phyloP scores from a whole-genome alignment of 441 rosid species.

The Erodium texanum region DNA sequence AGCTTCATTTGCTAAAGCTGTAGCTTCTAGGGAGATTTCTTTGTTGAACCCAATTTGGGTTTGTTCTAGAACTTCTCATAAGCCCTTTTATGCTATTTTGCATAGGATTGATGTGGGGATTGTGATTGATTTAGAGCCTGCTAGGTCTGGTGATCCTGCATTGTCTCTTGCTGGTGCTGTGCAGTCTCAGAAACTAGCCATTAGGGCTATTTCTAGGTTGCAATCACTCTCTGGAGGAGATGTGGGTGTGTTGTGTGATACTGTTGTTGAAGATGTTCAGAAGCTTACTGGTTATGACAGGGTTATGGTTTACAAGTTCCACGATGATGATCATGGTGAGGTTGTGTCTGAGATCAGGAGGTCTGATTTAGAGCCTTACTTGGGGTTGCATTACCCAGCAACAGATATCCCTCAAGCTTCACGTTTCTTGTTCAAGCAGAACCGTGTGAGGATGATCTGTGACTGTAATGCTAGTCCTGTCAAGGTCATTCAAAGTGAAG shows the following conservation, averaged over 20 bases:
- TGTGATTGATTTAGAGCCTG: constrained; percentile 74
- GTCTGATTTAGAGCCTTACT: constrained; percentile 56
- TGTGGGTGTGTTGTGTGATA: constrained; percentile 49
- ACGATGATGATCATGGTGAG: constrained; percentile 89
- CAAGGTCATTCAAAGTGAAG: constrained; percentile 57
- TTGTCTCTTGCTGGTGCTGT: constrained; percentile 77
- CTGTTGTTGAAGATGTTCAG: constrained; percentile 62
- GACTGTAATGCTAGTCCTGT: constrained; percentile 57
- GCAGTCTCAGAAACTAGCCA: constrained; percentile 70
- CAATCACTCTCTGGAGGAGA: constrained; percentile 64
- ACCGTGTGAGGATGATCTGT: constrained; percentile 77
- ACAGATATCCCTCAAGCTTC: constrained; percentile 90
- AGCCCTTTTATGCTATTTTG: constrained; percentile 73
- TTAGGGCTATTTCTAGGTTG: constrained; percentile 70
- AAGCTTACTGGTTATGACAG: constrained; percentile 71
- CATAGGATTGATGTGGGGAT: constrained; percentile 70
- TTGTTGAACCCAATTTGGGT: constrained; percentile 62
- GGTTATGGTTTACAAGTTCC: constrained; percentile 77
- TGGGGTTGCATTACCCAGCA: constrained; percentile 76
- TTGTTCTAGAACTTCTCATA: constrained; percentile 50
- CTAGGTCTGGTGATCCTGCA: constrained; percentile 64
- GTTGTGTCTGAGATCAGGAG: constrained; percentile 54
- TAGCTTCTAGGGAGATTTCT: constrained; percentile 51
- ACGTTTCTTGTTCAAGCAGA: constrained; percentile 67
- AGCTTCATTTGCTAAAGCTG: constrained; percentile 57